Conservation (phyloP, 768 basidiomycete genomes). For the Lentinula aciculospora region DNA sequence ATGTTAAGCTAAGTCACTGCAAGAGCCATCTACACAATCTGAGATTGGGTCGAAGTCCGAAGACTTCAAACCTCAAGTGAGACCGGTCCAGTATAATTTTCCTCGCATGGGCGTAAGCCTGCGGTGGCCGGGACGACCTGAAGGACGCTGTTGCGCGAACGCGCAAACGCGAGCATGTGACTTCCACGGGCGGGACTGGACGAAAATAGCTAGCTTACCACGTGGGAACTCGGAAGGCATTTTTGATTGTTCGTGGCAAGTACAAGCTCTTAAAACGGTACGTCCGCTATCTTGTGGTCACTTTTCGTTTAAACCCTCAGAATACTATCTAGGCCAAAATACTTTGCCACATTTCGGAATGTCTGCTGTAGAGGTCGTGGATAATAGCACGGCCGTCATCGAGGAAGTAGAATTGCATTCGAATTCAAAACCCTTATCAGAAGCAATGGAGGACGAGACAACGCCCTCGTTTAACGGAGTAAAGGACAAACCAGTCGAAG, state of each 20-base stretch:
- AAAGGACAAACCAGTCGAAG: neutral
- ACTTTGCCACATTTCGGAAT: neutral
- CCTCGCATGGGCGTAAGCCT: no score
- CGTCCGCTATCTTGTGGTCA: neutral
- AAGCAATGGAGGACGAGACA: neutral
- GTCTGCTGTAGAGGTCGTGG: conserved; percentile 1
- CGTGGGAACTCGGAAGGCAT: neutral
- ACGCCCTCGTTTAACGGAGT: neutral
- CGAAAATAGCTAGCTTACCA: neutral
- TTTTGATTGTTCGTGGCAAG: neutral
- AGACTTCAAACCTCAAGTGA: no score
- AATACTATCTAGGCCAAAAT: neutral
- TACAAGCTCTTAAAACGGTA: neutral
- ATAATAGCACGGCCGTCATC: neutral
- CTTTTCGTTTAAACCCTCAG: neutral
- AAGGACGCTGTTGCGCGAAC: no score
- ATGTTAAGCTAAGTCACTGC: no score
- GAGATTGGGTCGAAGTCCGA: no score
- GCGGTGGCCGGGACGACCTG: no score
- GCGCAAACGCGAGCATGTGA: neutral
- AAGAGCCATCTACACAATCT: no score
- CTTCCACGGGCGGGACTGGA: neutral
- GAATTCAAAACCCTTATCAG: neutral
- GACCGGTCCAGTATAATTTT: no score
- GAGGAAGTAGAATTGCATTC: neutral